Evolutionary conservation across 768 basidiomycete genomes (phyloP), one percentile per base, ranked within the genome.

Genomic region (Macrocybe gigantea): DNA sequence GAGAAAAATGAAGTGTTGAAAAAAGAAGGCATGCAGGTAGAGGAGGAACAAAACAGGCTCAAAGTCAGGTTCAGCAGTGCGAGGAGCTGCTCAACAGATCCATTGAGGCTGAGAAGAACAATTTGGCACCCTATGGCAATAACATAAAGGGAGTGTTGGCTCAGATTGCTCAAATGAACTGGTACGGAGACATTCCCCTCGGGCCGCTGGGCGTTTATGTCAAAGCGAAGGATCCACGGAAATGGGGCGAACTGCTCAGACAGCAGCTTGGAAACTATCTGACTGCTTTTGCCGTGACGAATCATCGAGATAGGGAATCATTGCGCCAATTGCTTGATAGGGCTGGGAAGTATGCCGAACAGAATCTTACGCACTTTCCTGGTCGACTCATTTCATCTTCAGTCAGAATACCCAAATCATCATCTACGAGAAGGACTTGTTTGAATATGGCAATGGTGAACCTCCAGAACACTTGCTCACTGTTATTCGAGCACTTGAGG

Each of bases 191-290:
- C 40, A 58, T 57, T 13, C 88, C 88, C 0, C 63, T 89, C 33
- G 90, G 90, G 0, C 95, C 95, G 0, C 68, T 97, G 22, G 95
- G 95, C 0, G 52, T 77, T 42, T 75, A 80, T 60, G 85, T 97
- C 57, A 85, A 82, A 56, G 77, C 91, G 34, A 78, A 72, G 55
- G 87, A 94, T 42, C 67, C 72, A 2, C 57, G 69, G 50, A 66
- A 58, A 32, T 97, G 88, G 79, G 82, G 79, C 0, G 67, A 67
- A 0, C 54, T 90, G n/a, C 63, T 98, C 54, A 69, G 85, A 51
- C 64, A 64, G 44, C 77, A 85, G 54, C 67, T 99, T 4, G 78
- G 76, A 4, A 31, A 41, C 3, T 58, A 71, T 13, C 71, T 98
- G 67, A 77, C 69, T 34, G 76, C 82, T 5, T 97, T 85, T 59